Base-by-base conservation (phyloP, 441 rosid species). In the Eutrema salsugineum region DNA sequence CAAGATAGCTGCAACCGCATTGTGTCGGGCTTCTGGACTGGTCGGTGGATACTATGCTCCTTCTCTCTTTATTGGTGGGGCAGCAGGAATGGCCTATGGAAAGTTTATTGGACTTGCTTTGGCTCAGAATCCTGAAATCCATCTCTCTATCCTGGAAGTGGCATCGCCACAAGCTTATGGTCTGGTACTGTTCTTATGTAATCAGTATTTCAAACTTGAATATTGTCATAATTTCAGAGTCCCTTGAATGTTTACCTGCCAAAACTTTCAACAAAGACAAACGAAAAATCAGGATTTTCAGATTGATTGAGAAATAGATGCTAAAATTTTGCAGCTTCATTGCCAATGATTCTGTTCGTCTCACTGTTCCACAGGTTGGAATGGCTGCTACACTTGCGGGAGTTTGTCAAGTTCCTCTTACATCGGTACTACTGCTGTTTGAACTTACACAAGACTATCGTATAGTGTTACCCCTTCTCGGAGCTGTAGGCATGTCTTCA, bases 371-470 rank as follows among this genome's bases (percentile, higher is more conserved):
- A 83, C 88, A 91, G 98, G 99, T 94, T 63, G 97, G 99, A 68
- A 94, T 94, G 99, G 99, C 99, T 66, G 97, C 99, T 75, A 91
- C 97, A 62, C 97, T 94, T 75, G 97, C 97, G n/a, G 99, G 97
- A 65, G 97, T 94, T 59, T 94, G 99, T 80, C 97, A 91, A 77
- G 99, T 94, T 58, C 97, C 99, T 71, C 97, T 94, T 76, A 94
- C 97, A 58, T 81, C 99, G 3, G 99, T 91, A 65, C 79, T 94
- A 63, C 82, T 91, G 73, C 93, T 94, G 46, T 94, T 94, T 75
- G 99, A 94, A 71, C 83, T 94, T 68, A 90, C 97, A 42, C 99
- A 90, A 71, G 99, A 94, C 71, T 94, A 90, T 72, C 85, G 96
- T 63, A 94, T 91, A 68, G 97, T 94, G 75, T 81, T 91, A 42